Base-by-base conservation (phyloP, 495 filamentous ascomycete genomes). In the Hypomontagnella submonticulosa region DNA sequence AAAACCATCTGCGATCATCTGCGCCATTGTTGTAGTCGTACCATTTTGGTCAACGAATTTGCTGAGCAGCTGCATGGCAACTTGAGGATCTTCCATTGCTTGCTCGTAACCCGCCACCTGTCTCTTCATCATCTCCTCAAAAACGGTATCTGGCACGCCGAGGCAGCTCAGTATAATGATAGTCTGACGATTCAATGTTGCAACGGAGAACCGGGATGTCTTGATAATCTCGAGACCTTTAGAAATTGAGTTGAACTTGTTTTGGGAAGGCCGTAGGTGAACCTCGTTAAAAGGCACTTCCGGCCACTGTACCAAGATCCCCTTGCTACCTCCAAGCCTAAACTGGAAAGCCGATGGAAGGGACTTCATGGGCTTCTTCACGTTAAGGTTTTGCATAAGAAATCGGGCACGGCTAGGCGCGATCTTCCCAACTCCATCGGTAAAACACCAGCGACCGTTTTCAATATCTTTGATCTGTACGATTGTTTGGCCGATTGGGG, bases 351-450 rank as follows among this genome's bases (percentile, higher is more conserved):
- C 90, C 0, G 92, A 97, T 0, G 94, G 93, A 38, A 83, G 75
- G 0, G 81, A 68, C 0, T 75, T 70, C 10, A 72, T 74, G 1
- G 72, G 57, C 3, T 79, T 81, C 12, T 72, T 79, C 32, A 92
- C 71, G 0, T 83, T 79, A 16, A 93, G 81, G 54, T 93, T 88
- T 4, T 81, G 73, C 15, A 87, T 80, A 13, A 92, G 83, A 72
- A 93, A 84, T 33, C 84, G 74, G 0, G 92, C 91, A 33, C 97
- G 81, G 65, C 90, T 88, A 4, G 76, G 75, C 0, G 94, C 97
- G 32, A 99, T 95, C 75, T 91, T 96, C 10, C 96, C 96, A 40
- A 99, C 91, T 3, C 95, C 96, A 73, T 99, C 95, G 0, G 92
- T 93, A 73, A 98, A 98, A 47, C 74, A 86, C 72, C 83, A 88